These are phyloP conservation scores for Fermentozyma sake DNA, from an alignment of 1,139 yeast species.

Conservation along the genomic window DNA sequence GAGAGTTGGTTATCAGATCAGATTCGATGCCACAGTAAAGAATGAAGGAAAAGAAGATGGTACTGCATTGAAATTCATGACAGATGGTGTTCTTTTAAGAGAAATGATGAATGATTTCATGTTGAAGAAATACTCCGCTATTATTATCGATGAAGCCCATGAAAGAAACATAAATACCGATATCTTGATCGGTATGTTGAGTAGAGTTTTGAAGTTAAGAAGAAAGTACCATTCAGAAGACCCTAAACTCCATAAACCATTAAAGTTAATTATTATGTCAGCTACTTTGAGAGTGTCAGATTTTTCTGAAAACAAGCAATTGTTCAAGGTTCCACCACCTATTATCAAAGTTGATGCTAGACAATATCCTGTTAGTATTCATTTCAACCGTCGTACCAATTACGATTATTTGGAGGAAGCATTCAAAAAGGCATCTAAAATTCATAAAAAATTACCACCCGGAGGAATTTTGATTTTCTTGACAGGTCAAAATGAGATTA, in stretches of 20 bases:
- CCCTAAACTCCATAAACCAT: constrained; percentile 53
- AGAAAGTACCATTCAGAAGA: constrained; percentile 47
- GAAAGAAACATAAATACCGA: constrained; percentile 96
- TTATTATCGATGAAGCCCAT: constrained; percentile 96
- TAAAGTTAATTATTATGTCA: constrained; percentile 79
- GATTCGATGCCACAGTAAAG: constrained; percentile 77
- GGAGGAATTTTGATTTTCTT: constrained; percentile 91
- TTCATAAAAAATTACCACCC: constrained; percentile 81
- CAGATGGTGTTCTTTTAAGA: constrained; percentile 93
- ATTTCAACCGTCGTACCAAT: constrained; percentile 78
- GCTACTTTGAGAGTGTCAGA: constrained; percentile 94
- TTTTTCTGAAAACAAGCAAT: constrained; percentile 71
- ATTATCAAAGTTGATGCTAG: constrained; percentile 88
- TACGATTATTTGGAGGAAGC: constrained; percentile 84
- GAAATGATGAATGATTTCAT: constrained; percentile 89
- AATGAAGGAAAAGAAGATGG: constrained; percentile 43
- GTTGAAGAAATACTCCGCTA: constrained; percentile 74
- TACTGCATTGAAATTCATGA: constrained; percentile 92
- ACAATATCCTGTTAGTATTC: constrained; percentile 90
- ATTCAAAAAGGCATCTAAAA: constrained; percentile 76
- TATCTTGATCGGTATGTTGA: constrained; percentile 88
- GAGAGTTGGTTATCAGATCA: constrained; percentile 82
- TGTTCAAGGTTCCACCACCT: constrained; percentile 84
- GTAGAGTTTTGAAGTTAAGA: constrained; percentile 80
- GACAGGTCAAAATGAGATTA: constrained; percentile 93